Evolutionary conservation across 768 basidiomycete species (phyloP).

Genomic region (Scleroderma citrinum): DNA sequence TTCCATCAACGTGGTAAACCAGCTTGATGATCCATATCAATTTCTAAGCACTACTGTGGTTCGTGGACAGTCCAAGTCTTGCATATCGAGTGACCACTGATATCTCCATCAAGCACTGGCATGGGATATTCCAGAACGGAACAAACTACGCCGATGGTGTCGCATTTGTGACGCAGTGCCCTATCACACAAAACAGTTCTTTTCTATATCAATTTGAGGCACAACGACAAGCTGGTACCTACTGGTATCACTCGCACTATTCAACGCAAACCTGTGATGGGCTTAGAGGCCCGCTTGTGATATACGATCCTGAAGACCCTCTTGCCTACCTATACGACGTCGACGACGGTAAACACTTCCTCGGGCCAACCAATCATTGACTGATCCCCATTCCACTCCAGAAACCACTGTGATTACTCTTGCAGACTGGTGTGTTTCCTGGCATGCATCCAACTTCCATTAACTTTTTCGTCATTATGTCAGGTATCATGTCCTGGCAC

Average conservation of each 20-base stretch:
- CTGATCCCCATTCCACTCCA: conserved; percentile 14
- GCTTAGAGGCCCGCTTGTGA: conserved; percentile 36
- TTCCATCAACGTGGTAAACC: conserved; percentile 38
- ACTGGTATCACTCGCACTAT: conserved; percentile 43
- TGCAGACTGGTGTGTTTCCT: conserved; percentile 17
- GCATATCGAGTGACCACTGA: conserved; percentile 15
- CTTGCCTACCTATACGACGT: conserved; percentile 36
- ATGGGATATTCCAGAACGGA: conserved; percentile 22
- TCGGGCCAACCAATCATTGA: background rate
- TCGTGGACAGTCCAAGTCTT: conserved; percentile 4
- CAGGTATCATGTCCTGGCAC: conserved; percentile 19
- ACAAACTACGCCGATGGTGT: conserved; percentile 33
- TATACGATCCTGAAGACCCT: conserved; percentile 43
- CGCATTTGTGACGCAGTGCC: conserved; percentile 40
- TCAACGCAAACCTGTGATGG: conserved; percentile 38
- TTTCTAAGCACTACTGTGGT: conserved; percentile 37
- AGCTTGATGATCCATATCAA: conserved; percentile 43
- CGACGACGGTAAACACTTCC: conserved; percentile 34
- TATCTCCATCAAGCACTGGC: conserved; percentile 23
- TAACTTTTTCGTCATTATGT: background rate
- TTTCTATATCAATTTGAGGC: conserved; percentile 34
- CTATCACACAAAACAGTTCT: conserved; percentile 27
- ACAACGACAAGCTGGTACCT: conserved; percentile 36
- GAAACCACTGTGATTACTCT: conserved; percentile 22
- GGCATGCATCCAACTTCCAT: background rate